Base-by-base conservation (phyloP, 495 filamentous ascomycete species). In the Paragyromitra xinjiangensis region DNA sequence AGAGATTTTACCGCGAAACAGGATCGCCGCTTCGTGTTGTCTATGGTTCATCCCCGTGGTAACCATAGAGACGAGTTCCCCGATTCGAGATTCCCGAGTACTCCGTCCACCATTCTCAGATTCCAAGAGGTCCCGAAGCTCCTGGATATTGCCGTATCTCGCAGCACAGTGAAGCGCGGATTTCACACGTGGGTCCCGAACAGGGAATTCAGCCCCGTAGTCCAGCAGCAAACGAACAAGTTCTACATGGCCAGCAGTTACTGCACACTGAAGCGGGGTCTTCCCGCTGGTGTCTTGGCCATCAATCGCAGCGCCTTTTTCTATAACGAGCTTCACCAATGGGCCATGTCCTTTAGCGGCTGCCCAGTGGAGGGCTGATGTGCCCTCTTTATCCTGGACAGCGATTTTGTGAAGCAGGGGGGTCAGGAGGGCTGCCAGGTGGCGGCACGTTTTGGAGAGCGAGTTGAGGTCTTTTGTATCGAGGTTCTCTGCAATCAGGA, bases 281-380 rank as follows among this genome's bases (percentile, higher is more conserved):
- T 64, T 40, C 11, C 12, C 61, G 45, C 26, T 45, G 53, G 67
- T 40, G 24, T 55, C 50, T 29, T 34, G 71, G n/a, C 29, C 58
- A 19, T 64, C 34, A 55, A 56, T 71, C 6, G 56, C 39, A 37
- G 63, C 63, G n/a, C 75, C 71, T 1, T 29, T 61, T 37, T 69
- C 67, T n/a, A 69, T 22, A 44, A 71, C 42, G 50, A 71, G 51
- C 44, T 11, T 62, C 29, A 40, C 68, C 14, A 71, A 63, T 19
- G 56, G 44, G 5, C 14, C 44, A 51, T 71, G 56, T 6, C 68
- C 64, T 14, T 63, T 39, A 5, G 58, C 39, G 4, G 76, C 76
- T 0, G 76, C 76, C 76, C 76, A 78, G 55, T 78, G 76, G 11
- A 78, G 64, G 42, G 76, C 72, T 2, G 73, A 51, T 24, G 48